Base-by-base conservation (phyloP, 2,329 filamentous ascomycete genomes). In the Claviceps citrina region DNA sequence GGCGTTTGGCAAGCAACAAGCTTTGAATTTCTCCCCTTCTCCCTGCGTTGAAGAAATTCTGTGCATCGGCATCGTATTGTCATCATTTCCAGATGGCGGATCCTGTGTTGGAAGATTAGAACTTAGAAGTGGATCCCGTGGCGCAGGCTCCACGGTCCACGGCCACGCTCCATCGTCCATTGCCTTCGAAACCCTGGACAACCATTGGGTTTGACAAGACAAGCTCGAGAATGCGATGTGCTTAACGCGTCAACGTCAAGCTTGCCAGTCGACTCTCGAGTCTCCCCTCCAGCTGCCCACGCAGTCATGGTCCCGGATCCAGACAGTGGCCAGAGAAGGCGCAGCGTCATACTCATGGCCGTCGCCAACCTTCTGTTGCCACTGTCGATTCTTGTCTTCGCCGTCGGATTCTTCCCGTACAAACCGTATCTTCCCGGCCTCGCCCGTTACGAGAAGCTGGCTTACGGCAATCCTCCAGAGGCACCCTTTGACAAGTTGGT, bases 391-490 rank as follows among this genome's bases (percentile, higher is more conserved):
- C 50, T 81, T 40, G 61, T 81, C 47, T 96, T 96, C 59, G 87
- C 84, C 20, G 75, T 77, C 25, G 89, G 91, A 12, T 98, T 98
- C 70, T 98, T 98, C 55, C 91, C 91, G 7, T 95, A 96, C 63
- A 98, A 98, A 55, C 86, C 91, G 3, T 81, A 94, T 48, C 70
- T 98, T 36, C 78, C 87, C 9, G 91, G 91, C 4, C 65, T 94
- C 35, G 87, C 91, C 8, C 65, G 71, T 46, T 82, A 78, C 59
- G 70, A 75, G 46, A 53, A 70, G 37, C 55, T 72, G 22, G 62
- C 67, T 35, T 68, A 71, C 63, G 76, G 66, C 16, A 53, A 61
- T 35, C 69, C 69, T 6, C 77, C 81, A 3, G 61, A 68, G 36
- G 71, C 83, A 26, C 77, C 81, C 0, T 98, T 98, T 58, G 78